These are phyloP conservation scores for Sarcodon aspratus DNA, from an alignment of 768 basidiomycete species.

Conservation along the genomic window DNA sequence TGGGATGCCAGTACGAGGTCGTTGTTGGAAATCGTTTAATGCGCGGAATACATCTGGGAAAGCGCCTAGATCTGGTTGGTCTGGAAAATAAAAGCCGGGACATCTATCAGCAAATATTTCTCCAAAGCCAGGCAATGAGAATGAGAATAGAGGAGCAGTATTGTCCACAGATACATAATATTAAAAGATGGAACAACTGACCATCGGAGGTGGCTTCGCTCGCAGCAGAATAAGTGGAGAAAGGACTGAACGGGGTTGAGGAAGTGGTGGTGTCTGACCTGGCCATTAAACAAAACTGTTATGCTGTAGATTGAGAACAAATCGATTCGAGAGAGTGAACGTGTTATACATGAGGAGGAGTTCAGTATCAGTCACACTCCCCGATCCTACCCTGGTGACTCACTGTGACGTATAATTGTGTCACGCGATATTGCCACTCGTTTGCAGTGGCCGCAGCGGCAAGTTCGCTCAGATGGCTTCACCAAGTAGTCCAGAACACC, in stretches of 20 bases:
- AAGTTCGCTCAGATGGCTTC: not conserved
- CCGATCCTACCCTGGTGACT: not conserved
- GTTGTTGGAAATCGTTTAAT: slow-evolving; percentile 42
- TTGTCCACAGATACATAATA: not conserved
- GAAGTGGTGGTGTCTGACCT: slow-evolving; percentile 22
- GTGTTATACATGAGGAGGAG: not conserved
- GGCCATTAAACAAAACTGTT: not conserved
- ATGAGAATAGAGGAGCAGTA: not conserved
- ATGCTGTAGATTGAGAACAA: not conserved
- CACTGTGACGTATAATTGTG: not conserved
- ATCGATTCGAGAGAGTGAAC: not conserved
- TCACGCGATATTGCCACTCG: too few relatives aligned
- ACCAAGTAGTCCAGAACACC: slow-evolving; percentile 9
- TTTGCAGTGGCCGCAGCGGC: too few relatives aligned
- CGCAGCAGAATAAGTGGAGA: slow-evolving; percentile 19
- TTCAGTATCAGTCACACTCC: not conserved
- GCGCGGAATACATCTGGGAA: slow-evolving; percentile 64
- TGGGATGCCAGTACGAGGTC: slow-evolving; percentile 19
- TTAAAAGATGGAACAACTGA: slow-evolving; percentile 8
- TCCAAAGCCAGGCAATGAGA: not conserved
- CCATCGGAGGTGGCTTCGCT: slow-evolving; percentile 26
- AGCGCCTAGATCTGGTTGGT: slow-evolving; percentile 64
- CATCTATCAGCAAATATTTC: not conserved
- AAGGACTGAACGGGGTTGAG: slow-evolving; percentile 26
- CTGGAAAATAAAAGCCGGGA: slow-evolving; percentile 17